A percentile compares a stretch with the other conserved stretches of the same genome.
Conservation (phyloP, 371 early-diverging fungal species). For the Circinella minor region DNA sequence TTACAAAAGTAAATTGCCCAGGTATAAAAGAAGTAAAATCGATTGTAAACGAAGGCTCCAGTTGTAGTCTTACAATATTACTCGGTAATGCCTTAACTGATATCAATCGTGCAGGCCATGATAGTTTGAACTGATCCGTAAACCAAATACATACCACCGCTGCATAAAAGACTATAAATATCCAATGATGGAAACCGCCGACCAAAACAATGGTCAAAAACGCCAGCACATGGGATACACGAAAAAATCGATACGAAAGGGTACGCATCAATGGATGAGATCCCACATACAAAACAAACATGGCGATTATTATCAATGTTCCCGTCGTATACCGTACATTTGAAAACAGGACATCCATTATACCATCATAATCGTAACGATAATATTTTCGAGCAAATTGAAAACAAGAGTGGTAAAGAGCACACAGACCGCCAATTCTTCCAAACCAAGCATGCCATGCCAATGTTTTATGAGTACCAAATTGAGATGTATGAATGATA, state of each 20-base stretch:
- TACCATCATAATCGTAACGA: constrained; percentile 13
- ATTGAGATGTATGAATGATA: constrained; percentile 6
- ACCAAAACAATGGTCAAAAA: constrained; percentile 25
- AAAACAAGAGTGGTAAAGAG: constrained; percentile 37
- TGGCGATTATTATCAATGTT: constrained; percentile 16
- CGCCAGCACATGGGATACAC: constrained; percentile 29
- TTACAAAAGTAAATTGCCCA: constrained; percentile 37
- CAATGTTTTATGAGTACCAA: constrained; percentile 20
- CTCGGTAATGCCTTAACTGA: constrained; percentile 29
- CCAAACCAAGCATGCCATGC: constrained; percentile 47
- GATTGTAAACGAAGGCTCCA: constrained; percentile 22
- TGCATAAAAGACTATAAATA: constrained; percentile 37
- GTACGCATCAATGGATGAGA: constrained; percentile 41
- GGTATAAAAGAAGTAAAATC: constrained; percentile 16
- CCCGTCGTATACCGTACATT: constrained; percentile 38
- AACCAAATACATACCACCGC: constrained; percentile 32
- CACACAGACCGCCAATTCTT: constrained; percentile 25
- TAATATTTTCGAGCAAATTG: constrained; percentile 32
- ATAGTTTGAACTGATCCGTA: constrained; percentile 30
- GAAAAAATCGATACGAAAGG: constrained; percentile 41
- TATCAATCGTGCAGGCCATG: constrained; percentile 12
- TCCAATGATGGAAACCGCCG: constrained; percentile 39
- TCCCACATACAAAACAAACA: constrained; percentile 25
- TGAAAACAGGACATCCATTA: constrained; percentile 21
- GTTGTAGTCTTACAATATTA: constrained; percentile 26